Evolutionary conservation across 768 basidiomycete genomes (phyloP).

Genomic region (Phlebiopsis gigantea): DNA sequence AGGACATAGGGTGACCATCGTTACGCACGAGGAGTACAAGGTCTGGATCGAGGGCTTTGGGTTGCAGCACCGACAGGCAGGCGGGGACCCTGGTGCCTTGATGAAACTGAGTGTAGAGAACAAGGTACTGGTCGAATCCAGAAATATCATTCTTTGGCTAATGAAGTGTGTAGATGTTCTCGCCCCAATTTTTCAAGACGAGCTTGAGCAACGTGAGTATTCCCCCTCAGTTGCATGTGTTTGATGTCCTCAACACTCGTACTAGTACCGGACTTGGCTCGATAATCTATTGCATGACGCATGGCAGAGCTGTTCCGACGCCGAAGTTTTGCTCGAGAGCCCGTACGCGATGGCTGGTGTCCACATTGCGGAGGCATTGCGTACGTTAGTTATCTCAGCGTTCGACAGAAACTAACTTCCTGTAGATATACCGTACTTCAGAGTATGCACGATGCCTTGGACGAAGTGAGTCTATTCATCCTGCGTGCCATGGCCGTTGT

Average conservation of each 20-base stretch:
- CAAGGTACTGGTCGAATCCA: conserved; percentile 27
- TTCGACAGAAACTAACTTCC: neutral
- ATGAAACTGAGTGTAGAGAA: conserved; percentile 57
- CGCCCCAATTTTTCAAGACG: conserved; percentile 65
- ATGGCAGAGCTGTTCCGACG: conserved; percentile 59
- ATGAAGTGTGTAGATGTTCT: conserved; percentile 62
- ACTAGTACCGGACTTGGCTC: conserved; percentile 58
- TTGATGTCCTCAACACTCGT: neutral
- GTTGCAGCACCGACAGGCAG: conserved; percentile 53
- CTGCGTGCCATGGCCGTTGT: neutral
- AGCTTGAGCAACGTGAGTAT: conserved; percentile 45
- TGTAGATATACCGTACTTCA: conserved; percentile 58
- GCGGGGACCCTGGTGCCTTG: conserved; percentile 63
- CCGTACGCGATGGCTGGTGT: conserved; percentile 69
- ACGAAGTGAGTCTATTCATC: conserved; percentile 35
- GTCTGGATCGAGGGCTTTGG: conserved; percentile 57
- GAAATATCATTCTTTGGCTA: no score
- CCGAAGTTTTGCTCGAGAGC: conserved; percentile 61
- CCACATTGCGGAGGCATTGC: conserved; percentile 64
- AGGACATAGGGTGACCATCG: conserved; percentile 42
- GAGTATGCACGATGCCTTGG: conserved; percentile 62
- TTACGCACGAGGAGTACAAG: conserved; percentile 45
- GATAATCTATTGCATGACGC: conserved; percentile 41
- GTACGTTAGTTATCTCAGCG: conserved; percentile 27
- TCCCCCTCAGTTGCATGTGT: neutral